A percentile compares a stretch with the other conserved stretches of the same genome.
Conservation (phyloP, 176 grass and related monocot genomes). For the Oryza coarctata region DNA sequence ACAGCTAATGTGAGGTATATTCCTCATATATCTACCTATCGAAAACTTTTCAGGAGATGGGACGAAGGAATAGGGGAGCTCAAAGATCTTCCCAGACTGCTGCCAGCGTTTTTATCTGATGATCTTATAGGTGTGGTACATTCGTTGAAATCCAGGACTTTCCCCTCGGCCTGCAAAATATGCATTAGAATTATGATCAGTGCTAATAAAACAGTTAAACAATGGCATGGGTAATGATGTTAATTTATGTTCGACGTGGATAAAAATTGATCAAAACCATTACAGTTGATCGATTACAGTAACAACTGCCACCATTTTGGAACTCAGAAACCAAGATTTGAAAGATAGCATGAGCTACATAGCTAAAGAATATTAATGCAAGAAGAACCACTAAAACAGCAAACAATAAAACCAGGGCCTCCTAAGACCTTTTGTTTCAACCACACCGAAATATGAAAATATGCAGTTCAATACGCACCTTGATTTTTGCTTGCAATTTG, state of each 20-base stretch:
- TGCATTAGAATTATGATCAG: slow-evolving; percentile 2
- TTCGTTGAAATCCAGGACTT: slow-evolving; percentile 82
- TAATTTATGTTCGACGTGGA: not conserved
- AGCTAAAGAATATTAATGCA: not conserved
- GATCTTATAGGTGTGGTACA: slow-evolving; percentile 58
- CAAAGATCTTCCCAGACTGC: slow-evolving; percentile 33
- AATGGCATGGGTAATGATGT: not conserved
- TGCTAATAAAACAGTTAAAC: not conserved
- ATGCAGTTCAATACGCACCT: slow-evolving; percentile 38
- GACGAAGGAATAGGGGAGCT: slow-evolving; percentile 64
- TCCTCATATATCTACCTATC: slow-evolving; percentile 40
- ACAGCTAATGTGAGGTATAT: slow-evolving; percentile 28
- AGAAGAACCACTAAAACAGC: not conserved
- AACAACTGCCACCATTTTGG: not conserved
- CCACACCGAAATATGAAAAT: not conserved
- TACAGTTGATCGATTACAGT: not conserved
- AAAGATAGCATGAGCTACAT: not conserved
- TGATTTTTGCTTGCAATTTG: slow-evolving; percentile 43
- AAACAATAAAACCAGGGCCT: not conserved
- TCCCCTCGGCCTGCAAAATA: slow-evolving; percentile 57
- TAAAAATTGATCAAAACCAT: not conserved
- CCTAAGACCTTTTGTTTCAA: not conserved
- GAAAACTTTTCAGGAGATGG: slow-evolving; percentile 53
- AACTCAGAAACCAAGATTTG: not conserved
- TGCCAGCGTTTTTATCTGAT: slow-evolving; percentile 37